Evolutionary conservation across 2,329 filamentous ascomycete species (phyloP).

Genomic region (Escovopsis sp.): DNA sequence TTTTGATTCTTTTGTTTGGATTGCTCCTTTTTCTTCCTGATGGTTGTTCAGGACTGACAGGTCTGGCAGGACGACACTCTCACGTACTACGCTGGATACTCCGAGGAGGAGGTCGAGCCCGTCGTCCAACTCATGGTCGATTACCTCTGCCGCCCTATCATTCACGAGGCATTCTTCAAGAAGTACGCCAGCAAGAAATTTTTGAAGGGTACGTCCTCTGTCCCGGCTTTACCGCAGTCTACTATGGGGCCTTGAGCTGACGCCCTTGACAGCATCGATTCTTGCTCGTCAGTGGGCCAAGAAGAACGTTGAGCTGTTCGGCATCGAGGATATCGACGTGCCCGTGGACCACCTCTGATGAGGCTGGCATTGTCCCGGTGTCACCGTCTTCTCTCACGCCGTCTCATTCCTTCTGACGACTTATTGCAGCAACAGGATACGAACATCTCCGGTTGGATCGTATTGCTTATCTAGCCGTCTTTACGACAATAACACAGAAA

Average conservation of each 20-base stretch:
- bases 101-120: constrained; percentile 81
- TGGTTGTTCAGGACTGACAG: constrained; percentile 2
- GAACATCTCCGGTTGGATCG: constrained; percentile 14
- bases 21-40: background rate
- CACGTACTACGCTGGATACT: constrained; percentile 83
- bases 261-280: constrained; percentile 54
- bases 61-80: constrained; percentile 59
- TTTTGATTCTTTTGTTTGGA: background rate
- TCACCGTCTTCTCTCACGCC: constrained; percentile 1
- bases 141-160: constrained; percentile 79
- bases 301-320: constrained; percentile 49
- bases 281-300: constrained; percentile 89
- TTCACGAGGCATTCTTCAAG: constrained; percentile 97
- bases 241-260: background rate
- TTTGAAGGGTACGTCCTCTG: constrained; percentile 65
- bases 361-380: constrained; percentile 8
- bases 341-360: constrained; percentile 33
- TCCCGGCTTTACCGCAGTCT: too few species aligned
- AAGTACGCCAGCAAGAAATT: constrained; percentile 99
- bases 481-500: constrained; percentile 20
- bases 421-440: constrained; percentile 14
- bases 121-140: constrained; percentile 92
- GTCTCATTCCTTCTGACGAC: constrained; percentile 5
- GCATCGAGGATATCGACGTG: constrained; percentile 34
- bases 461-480: constrained; percentile 11